These are phyloP conservation scores for Pseudozyma thailandica DNA, from an alignment of 1,284 basidiomycete species.

Conservation along the genomic window DNA sequence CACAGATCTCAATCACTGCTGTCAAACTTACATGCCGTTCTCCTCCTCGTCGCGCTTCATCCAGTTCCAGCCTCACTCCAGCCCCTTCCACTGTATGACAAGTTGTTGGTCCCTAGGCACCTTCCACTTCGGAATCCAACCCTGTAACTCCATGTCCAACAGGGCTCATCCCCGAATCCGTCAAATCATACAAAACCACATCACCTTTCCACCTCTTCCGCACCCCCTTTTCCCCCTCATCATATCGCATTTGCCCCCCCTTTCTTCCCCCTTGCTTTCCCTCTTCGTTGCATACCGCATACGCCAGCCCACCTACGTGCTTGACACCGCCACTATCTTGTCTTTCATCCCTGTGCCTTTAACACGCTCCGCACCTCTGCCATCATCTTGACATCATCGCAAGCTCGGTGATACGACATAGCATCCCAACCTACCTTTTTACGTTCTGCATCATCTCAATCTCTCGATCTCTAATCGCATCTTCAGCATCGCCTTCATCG, in stretches of 20 bases:
- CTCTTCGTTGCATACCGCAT: not conserved
- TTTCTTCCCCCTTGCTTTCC: not conserved
- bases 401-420: not conserved
- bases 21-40: no score
- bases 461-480: not conserved
- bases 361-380: not conserved
- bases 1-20: no score
- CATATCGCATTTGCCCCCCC: not conserved
- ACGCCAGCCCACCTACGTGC: no score
- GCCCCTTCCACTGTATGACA: no score
- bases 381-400: not conserved
- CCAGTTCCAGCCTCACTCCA: not conserved
- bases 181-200: slow-evolving; percentile 2
- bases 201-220: not conserved
- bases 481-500: not conserved
- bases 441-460: not conserved
- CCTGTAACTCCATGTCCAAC: not conserved
- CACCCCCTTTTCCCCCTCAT: not conserved
- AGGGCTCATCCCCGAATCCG: not conserved
- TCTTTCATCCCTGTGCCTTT: not conserved
- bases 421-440: not conserved
- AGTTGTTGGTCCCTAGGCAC: no score
- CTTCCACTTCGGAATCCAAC: no score
- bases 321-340: not conserved
- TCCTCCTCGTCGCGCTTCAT: not conserved